Conservation (phyloP, 2,329 filamentous ascomycete genomes). For the Emmonsiellopsis sp. region DNA sequence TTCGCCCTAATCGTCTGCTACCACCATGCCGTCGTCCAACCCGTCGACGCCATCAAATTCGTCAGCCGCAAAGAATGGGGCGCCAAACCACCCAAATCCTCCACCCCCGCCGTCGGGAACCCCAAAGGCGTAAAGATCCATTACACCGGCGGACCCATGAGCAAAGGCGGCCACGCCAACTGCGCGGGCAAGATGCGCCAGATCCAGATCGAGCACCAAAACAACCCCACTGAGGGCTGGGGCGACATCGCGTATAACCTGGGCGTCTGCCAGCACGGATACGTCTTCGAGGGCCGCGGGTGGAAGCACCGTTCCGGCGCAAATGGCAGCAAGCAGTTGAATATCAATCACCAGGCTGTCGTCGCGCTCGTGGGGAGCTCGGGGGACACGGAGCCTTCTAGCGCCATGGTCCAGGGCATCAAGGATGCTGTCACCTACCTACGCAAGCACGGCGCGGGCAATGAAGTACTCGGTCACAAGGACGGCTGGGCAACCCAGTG, state of each 20-base stretch:
- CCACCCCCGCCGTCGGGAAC: neutral
- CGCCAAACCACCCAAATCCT: neutral
- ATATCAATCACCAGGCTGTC: constrained; percentile 1
- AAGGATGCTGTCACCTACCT: constrained; percentile 5
- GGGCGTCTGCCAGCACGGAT: constrained; percentile 7
- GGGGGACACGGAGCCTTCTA: neutral
- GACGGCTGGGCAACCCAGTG: constrained; percentile 4
- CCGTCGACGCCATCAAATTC: constrained; percentile 3
- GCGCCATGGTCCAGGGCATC: constrained; percentile 1
- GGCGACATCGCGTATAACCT: constrained; percentile 6
- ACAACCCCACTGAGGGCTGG: neutral
- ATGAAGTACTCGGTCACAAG: constrained; percentile 2
- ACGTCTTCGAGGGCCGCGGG: constrained; percentile 4
- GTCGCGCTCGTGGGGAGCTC: neutral
- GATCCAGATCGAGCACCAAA: constrained; percentile 1
- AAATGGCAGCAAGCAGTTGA: constrained; percentile 1
- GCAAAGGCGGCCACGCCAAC: neutral
- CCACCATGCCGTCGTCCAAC: neutral
- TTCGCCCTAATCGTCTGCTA: constrained; percentile 1
- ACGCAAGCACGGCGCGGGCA: constrained; percentile 1
- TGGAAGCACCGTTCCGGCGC: neutral
- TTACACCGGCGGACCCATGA: neutral
- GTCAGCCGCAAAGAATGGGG: constrained; percentile 4
- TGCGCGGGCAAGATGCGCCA: constrained; percentile 1
- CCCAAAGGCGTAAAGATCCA: constrained; percentile 7